Evolutionary conservation across 2,329 filamentous ascomycete genomes (phyloP).

Genomic region (Sarocladium oryzae): DNA sequence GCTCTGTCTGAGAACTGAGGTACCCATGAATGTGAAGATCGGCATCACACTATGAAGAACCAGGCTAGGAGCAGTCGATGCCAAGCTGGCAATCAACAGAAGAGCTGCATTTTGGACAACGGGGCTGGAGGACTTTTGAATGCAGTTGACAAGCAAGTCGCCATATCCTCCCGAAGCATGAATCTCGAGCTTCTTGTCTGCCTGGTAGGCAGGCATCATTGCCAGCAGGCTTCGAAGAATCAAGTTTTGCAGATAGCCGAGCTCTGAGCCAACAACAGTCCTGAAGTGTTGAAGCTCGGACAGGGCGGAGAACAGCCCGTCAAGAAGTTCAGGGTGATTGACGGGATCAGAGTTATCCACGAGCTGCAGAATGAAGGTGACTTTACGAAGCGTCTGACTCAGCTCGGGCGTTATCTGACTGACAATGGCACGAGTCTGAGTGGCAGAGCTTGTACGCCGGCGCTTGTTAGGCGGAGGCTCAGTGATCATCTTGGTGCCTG

Average conservation of each 20-base stretch:
- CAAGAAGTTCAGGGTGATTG: constrained; percentile 68
- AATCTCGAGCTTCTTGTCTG: constrained; percentile 54
- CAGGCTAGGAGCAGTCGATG: constrained; percentile 80
- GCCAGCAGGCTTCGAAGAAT: constrained; percentile 74
- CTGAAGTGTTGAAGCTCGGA: constrained; percentile 82
- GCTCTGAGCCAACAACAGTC: constrained; percentile 72
- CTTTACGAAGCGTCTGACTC: constrained; percentile 61
- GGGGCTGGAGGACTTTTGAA: constrained; percentile 83
- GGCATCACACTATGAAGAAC: constrained; percentile 98
- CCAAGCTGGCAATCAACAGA: constrained; percentile 78
- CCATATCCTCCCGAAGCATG: constrained; percentile 77
- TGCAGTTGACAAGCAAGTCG: constrained; percentile 88
- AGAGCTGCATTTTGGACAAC: constrained; percentile 91
- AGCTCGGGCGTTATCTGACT: constrained; percentile 60
- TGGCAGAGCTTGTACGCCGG: constrained; percentile 69
- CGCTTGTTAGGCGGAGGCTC: constrained; percentile 71
- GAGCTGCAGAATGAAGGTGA: constrained; percentile 83
- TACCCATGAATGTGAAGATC: constrained; percentile 97
- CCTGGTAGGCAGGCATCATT: constrained; percentile 74
- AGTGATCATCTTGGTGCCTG: constrained; percentile 64
- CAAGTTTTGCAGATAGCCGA: constrained; percentile 84
- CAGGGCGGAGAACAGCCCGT: constrained; percentile 76
- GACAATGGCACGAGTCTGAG: constrained; percentile 53
- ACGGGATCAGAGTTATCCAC: constrained; percentile 75
- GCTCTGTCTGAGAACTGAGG: constrained; percentile 81